A percentile compares a stretch with the other conserved stretches of the same genome.
Evolutionary conservation across 257 asterid genomes (phyloP).

Genomic region (Mitragyna speciosa): DNA sequence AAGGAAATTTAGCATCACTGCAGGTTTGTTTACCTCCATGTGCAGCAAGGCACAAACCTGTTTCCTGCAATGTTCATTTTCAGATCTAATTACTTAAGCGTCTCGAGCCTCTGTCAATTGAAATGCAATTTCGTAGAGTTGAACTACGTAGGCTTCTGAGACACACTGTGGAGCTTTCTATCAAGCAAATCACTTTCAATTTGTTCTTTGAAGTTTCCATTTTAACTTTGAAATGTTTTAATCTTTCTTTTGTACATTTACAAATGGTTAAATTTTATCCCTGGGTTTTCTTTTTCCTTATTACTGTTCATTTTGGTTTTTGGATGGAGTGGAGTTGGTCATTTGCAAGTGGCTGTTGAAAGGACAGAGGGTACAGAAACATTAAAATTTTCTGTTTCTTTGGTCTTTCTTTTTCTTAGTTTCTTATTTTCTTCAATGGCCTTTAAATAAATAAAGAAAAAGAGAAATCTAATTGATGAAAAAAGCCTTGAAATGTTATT

Average conservation of each 20-base stretch:
- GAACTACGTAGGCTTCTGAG: background rate
- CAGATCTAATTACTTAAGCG: background rate
- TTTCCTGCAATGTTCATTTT: slow-evolving; percentile 1
- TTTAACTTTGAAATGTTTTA: too few species aligned
- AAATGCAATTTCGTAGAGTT: background rate
- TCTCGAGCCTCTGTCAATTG: background rate
- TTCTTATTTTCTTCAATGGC: background rate
- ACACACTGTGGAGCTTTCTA: background rate
- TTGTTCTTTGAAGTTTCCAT: background rate
- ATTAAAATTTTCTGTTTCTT: background rate
- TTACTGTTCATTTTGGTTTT: background rate
- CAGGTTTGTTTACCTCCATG: slow-evolving; percentile 53
- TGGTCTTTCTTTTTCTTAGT: background rate
- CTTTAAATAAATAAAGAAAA: too few species aligned
- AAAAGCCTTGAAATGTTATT: too few species aligned
- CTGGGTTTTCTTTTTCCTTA: background rate
- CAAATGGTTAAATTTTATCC: background rate
- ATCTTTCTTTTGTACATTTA: slow-evolving; percentile 4
- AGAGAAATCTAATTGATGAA: too few species aligned
- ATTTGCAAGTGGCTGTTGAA: background rate
- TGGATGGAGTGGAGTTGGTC: background rate
- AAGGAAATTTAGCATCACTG: slow-evolving; percentile 84
- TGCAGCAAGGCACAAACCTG: background rate
- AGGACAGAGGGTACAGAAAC: background rate
- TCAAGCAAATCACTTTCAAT: background rate